Base-by-base conservation (phyloP, 345 rosid genomes). In the Combretum micranthum region DNA sequence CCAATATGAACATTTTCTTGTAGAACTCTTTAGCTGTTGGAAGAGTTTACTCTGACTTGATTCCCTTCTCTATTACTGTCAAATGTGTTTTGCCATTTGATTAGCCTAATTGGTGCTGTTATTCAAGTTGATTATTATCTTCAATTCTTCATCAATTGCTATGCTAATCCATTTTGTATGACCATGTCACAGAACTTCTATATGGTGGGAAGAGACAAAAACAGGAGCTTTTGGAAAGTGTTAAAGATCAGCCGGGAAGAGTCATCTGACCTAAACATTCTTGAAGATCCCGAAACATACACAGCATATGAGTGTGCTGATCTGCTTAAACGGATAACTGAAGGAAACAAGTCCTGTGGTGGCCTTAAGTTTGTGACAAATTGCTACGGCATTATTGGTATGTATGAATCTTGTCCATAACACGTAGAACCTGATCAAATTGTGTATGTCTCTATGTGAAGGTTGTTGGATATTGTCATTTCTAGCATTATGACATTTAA, bases 331-430 rank as follows among this genome's bases (percentile, higher is more conserved):
- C 66, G 97, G 78, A 65, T 93, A 48, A 81, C 79, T 37, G 97
- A 87, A 73, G 97, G 97, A 62, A 93, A 93, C 68, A 77, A 68
- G 73, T 61, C 79, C 15, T 78, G 84, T 0, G 99, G 99, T 45
- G 99, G 99, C 45, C 82, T 93, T 71, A 86, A 82, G 71, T 79
- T 88, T 47, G 83, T 85, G 54, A 80, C 96, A 23, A 63, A 72
- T 71, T 93, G 88, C 72, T 89, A 81, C 26, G 99, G 99, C 53
- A 83, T 93, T 57, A 73, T 93, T 43, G 99, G 99, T 93, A 79
- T 23, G 83, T 71, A 46, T 49, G 15, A n/a, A 22, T 62, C 19
- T 32, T 32, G 10, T 32, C 6, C 2, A 2, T 7, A 7, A 32
- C 39, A 32, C 39, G 9, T 32, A 32, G 9, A 32, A 32, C 39